Base-by-base conservation (phyloP, 768 basidiomycete genomes). In the Lyophyllum decastes region DNA sequence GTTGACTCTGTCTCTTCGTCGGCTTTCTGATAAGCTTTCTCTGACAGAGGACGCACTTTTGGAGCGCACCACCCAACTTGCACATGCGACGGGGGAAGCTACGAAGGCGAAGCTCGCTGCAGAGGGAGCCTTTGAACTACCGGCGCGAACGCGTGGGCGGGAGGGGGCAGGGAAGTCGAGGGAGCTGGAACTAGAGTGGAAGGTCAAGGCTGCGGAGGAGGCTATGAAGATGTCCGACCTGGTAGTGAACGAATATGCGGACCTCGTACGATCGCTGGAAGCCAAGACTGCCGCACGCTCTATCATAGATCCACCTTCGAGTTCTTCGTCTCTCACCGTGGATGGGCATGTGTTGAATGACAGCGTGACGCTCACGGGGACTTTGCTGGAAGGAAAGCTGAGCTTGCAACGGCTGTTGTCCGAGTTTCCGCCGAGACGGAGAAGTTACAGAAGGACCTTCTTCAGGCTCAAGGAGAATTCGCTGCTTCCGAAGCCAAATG, bases 181-280 rank as follows among this genome's bases (percentile, higher is more conserved):
- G n/a, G 83, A 85, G 62, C 68, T 77, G 21, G 79, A 78, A 27
- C 66, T 88, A 49, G 75, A 80, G 61, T 59, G 74, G 60, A 78
- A 70, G 61, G 68, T 83, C 2, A 74, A 71, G 35, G 74, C 72
- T 21, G 78, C 79, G 3, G 81, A 87, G 59, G 85, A 89, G 67
- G 82, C 87, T 59, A 72, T 75, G 33, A 78, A 76, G 61, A 82
- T 90, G 79, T 78, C 79, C 40, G 90, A 92, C 55, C 66, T 80
- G 27, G 86, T 84, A 4, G 80, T 92, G 16, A 75, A 79, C 51
- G 88, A 92, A 61, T 93, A 93, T 52, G 91, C 91, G 0, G 84
- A 83, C 57, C 79, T 93, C 14, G 91, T 92, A 12, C 78, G 89
- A 19, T 77, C 72, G 1, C 75, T 92, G 53, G 86, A 90, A 64